A percentile compares a stretch with the other conserved stretches of the same genome.
Evolutionary conservation across 1,284 basidiomycete species (phyloP).

Genomic region (Rhodotorula sp.): DNA sequence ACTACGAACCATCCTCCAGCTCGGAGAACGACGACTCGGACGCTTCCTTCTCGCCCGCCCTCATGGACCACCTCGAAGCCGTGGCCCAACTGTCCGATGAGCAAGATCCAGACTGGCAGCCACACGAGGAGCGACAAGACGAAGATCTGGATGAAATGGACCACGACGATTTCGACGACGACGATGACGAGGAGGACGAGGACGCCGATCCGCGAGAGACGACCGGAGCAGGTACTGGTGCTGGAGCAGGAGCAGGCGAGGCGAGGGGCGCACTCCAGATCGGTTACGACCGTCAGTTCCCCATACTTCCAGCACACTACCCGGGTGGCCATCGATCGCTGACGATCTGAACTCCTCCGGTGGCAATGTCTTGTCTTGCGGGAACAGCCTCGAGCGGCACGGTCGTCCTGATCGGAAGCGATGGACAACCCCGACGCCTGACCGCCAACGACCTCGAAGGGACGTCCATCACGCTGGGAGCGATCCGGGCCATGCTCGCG

Average conservation of each 20-base stretch:
- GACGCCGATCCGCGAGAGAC: background rate
- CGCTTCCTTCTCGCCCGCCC: background rate
- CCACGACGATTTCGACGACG: conserved; percentile 17
- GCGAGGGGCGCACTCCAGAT: conserved; percentile 19
- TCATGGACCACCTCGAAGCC: conserved; percentile 21
- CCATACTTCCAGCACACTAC: too few species aligned
- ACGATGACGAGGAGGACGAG: conserved; percentile 3
- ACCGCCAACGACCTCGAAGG: conserved; percentile 19
- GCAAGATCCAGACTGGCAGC: conserved; percentile 22
- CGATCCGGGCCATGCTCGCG: conserved; percentile 34
- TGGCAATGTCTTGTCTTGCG: background rate
- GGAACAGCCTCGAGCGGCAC: conserved; percentile 25
- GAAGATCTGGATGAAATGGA: conserved; percentile 3
- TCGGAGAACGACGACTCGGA: conserved; percentile 7
- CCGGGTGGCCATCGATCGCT: background rate
- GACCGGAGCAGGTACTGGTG: background rate
- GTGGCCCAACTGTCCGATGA: conserved; percentile 38
- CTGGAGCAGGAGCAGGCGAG: background rate
- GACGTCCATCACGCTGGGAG: conserved; percentile 25
- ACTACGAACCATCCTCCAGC: background rate
- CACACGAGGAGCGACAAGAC: background rate
- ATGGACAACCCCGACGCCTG: conserved; percentile 26
- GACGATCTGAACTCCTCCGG: background rate
- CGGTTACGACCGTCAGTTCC: conserved; percentile 36
- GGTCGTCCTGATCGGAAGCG: conserved; percentile 31